Conservation (phyloP, 495 filamentous ascomycete species). For the Penicillium angulare region DNA sequence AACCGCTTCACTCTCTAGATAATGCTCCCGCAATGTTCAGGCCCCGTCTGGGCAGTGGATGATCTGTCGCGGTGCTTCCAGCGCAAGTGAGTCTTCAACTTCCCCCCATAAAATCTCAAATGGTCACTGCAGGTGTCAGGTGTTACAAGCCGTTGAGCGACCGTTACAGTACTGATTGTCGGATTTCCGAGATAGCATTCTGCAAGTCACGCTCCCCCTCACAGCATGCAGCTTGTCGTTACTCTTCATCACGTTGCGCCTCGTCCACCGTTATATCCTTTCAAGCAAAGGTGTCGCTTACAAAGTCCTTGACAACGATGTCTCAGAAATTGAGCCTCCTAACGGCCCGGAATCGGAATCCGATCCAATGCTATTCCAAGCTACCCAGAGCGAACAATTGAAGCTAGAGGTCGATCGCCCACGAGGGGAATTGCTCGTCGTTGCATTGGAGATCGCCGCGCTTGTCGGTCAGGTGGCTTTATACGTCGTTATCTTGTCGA, state of each 20-base stretch:
- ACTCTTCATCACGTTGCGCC: slow-evolving; percentile 55
- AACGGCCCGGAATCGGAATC: slow-evolving; percentile 39
- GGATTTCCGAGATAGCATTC: slow-evolving; percentile 56
- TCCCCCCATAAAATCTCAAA: no score
- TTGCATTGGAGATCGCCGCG: slow-evolving; percentile 71
- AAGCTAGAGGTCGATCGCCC: slow-evolving; percentile 76
- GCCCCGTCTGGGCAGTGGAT: slow-evolving; percentile 81
- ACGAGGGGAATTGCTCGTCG: slow-evolving; percentile 63
- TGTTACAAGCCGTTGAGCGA: not conserved
- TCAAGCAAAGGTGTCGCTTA: slow-evolving; percentile 36
- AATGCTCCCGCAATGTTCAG: slow-evolving; percentile 75
- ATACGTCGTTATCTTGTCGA: slow-evolving; percentile 59
- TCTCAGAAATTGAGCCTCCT: slow-evolving; percentile 45
- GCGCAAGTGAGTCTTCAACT: slow-evolving; percentile 72
- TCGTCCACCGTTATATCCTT: slow-evolving; percentile 50
- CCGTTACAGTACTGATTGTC: slow-evolving; percentile 17
- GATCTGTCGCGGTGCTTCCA: slow-evolving; percentile 89
- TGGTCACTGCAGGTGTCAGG: no score
- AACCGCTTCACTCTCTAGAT: no score
- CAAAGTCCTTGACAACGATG: slow-evolving; percentile 36
- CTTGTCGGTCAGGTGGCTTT: slow-evolving; percentile 68
- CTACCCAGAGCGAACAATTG: slow-evolving; percentile 62
- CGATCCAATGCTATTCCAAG: slow-evolving; percentile 61
- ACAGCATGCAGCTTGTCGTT: slow-evolving; percentile 67
- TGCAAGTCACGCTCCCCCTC: slow-evolving; percentile 81